phyloP scores from a whole-genome alignment of 495 filamentous ascomycete genomes.

The Penicillium crystallinum region DNA sequence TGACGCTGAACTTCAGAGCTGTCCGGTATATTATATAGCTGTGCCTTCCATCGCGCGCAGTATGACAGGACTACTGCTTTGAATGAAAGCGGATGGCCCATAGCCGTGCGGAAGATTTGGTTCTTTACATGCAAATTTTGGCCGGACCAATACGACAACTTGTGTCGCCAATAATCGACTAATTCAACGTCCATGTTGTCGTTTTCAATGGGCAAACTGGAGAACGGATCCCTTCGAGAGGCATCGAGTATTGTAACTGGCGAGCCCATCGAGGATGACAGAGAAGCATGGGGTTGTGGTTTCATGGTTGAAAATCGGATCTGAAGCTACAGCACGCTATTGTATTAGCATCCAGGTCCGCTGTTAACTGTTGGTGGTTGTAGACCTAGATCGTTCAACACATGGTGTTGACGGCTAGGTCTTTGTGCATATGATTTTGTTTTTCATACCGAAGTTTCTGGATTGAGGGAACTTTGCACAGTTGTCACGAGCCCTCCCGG shows the following conservation, averaged over 20 bases:
- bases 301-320: slow-evolving; percentile 15
- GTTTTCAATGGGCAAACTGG: slow-evolving; percentile 22
- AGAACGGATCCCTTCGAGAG: slow-evolving; percentile 34
- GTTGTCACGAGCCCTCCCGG: neutral
- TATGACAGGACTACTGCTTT: slow-evolving; percentile 36
- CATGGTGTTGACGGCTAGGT: neutral
- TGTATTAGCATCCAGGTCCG: slow-evolving; percentile 2
- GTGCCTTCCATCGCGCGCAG: slow-evolving; percentile 36
- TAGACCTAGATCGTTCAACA: neutral
- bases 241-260: slow-evolving; percentile 29
- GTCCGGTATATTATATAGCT: slow-evolving; percentile 20
- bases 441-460: slow-evolving; percentile 20
- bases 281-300: slow-evolving; percentile 5
- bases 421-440: neutral
- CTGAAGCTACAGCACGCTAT: slow-evolving; percentile 13
- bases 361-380: neutral
- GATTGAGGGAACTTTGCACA: slow-evolving; percentile 1
- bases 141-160: slow-evolving; percentile 43
- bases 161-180: slow-evolving; percentile 33
- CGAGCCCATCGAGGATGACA: slow-evolving; percentile 12
- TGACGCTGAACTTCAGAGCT: slow-evolving; percentile 25
- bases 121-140: slow-evolving; percentile 37
- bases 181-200: slow-evolving; percentile 27
- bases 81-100: slow-evolving; percentile 35
- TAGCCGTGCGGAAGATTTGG: slow-evolving; percentile 32